Percentiles rank a stretch among this genome's conserved stretches.
phyloP scores from a whole-genome alignment of 2,329 filamentous ascomycete genomes.

The Microsporum audouinii region DNA sequence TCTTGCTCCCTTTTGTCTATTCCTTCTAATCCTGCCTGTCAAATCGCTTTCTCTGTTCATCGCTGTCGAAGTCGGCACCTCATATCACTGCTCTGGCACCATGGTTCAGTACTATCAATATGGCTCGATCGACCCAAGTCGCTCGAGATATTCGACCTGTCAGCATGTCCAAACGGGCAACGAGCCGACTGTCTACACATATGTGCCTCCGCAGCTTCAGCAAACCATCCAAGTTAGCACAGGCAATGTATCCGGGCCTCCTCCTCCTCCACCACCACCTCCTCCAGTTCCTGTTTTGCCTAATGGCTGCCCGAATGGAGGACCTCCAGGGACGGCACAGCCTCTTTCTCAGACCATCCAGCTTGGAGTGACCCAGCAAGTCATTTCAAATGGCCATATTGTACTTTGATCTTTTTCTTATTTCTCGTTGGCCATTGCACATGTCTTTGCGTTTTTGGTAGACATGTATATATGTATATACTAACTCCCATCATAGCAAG shows the following conservation, averaged over 20 bases:
- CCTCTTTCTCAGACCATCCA: background rate
- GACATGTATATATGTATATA: background rate
- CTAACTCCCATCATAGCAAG: constrained; percentile 4
- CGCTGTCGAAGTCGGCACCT: background rate
- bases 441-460: background rate
- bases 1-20: background rate
- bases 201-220: constrained; percentile 10
- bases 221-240: background rate
- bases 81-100: background rate
- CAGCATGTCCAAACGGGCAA: background rate
- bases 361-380: constrained; percentile 11
- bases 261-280: background rate
- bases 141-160: background rate
- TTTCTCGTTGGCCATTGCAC: background rate
- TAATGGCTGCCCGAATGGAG: background rate
- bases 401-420: constrained; percentile 8
- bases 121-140: constrained; percentile 10
- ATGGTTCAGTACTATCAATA: constrained; percentile 14
- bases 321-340: background rate
- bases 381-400: constrained; percentile 6
- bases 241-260: background rate
- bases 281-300: background rate
- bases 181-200: constrained; percentile 12
- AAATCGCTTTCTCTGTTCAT: background rate
- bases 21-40: background rate